A percentile compares a stretch with the other conserved stretches of the same genome.
Evolutionary conservation across 2,329 filamentous ascomycete species (phyloP).

Genomic region (Dothidotthia symphoricarpi): DNA sequence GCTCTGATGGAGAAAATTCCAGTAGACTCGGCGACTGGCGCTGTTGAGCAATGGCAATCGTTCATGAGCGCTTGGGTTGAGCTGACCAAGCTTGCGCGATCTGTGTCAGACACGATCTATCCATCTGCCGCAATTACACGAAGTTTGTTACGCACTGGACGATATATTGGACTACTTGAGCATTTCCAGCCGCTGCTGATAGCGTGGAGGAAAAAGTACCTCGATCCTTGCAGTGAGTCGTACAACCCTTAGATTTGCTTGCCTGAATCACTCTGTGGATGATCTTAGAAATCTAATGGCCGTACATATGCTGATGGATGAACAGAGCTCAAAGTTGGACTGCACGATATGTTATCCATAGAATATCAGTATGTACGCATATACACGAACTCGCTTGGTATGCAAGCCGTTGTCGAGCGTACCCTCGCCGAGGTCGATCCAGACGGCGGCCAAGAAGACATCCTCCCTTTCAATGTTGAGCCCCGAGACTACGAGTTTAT

Average conservation of each 20-base stretch:
- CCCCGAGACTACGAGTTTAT: conserved; percentile 56
- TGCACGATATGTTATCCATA: conserved; percentile 53
- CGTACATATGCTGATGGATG: conserved; percentile 4
- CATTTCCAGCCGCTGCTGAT: conserved; percentile 46
- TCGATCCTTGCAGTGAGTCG: conserved; percentile 39
- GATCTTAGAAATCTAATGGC: no score
- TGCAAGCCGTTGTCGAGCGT: conserved; percentile 59
- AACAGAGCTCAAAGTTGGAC: conserved; percentile 35
- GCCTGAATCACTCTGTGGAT: not conserved
- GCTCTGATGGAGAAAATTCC: conserved; percentile 43
- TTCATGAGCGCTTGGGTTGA: conserved; percentile 55
- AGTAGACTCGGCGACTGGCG: conserved; percentile 37
- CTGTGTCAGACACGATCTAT: conserved; percentile 55
- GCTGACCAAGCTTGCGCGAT: conserved; percentile 48
- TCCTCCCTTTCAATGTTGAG: conserved; percentile 48
- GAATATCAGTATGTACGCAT: conserved; percentile 51
- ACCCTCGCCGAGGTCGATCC: conserved; percentile 44
- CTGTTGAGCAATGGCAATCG: conserved; percentile 49
- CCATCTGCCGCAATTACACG: conserved; percentile 45
- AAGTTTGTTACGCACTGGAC: conserved; percentile 47
- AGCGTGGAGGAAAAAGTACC: conserved; percentile 43
- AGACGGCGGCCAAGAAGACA: conserved; percentile 38
- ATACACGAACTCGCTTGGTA: conserved; percentile 51
- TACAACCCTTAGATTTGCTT: fast-evolving
- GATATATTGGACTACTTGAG: conserved; percentile 52